phyloP scores from a whole-genome alignment of 1,139 yeast genomes.

The Candida sp. region DNA sequence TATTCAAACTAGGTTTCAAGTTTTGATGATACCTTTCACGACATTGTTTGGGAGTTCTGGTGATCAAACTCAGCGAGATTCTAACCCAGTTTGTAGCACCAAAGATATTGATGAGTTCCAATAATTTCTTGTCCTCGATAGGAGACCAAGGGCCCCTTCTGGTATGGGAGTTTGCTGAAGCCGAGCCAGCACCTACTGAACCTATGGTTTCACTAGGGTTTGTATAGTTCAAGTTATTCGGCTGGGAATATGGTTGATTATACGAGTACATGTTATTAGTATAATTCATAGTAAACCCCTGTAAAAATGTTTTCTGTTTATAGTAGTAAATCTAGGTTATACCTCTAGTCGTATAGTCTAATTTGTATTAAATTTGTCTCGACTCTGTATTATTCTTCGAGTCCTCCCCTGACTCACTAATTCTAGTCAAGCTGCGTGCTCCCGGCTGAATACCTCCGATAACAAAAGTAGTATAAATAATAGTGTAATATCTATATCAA shows the following conservation, averaged over 20 bases:
- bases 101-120: slow-evolving; percentile 65
- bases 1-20: slow-evolving; percentile 77
- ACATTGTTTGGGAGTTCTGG: slow-evolving; percentile 90
- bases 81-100: slow-evolving; percentile 95
- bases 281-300: neutral
- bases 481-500: neutral
- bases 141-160: slow-evolving; percentile 90
- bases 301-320: too few relatives aligned
- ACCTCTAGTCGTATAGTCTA: too few relatives aligned
- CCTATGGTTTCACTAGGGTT: neutral
- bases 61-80: slow-evolving; percentile 67
- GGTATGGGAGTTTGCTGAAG: slow-evolving; percentile 6
- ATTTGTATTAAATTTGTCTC: too few relatives aligned
- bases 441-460: neutral
- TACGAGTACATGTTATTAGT: slow-evolving; percentile 1
- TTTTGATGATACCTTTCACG: slow-evolving; percentile 92
- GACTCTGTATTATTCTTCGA: too few relatives aligned
- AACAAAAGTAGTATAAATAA: too few relatives aligned
- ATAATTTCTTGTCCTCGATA: slow-evolving; percentile 70
- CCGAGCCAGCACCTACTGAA: slow-evolving; percentile 3
- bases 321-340: too few relatives aligned
- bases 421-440: neutral
- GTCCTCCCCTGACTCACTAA: too few relatives aligned
- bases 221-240: slow-evolving; percentile 1
- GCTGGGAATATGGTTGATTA: slow-evolving; percentile 1